phyloP scores from a whole-genome alignment of 768 basidiomycete genomes.

The Phallus indusiatus region DNA sequence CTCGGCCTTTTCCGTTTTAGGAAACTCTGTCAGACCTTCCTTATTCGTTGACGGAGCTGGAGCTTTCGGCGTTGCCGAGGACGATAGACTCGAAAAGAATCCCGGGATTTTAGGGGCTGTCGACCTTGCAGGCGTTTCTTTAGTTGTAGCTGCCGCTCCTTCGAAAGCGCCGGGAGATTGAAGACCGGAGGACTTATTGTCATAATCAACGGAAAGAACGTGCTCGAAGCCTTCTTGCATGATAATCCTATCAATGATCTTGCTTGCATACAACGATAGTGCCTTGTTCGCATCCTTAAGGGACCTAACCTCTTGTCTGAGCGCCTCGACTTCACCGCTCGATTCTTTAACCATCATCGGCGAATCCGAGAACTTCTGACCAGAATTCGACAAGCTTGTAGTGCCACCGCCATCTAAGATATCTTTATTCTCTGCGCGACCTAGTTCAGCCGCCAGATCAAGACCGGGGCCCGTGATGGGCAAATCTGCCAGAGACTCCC shows the following conservation, averaged over 20 bases:
- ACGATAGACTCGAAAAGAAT: not conserved
- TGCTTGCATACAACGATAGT: conserved; percentile 87
- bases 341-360: conserved; percentile 23
- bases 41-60: conserved; percentile 4
- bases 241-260: conserved; percentile 97
- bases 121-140: conserved; percentile 9
- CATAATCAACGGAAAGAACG: conserved; percentile 88
- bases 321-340: conserved; percentile 58
- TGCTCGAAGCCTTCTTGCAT: conserved; percentile 95
- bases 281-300: conserved; percentile 96
- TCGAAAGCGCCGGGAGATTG: conserved; percentile 21
- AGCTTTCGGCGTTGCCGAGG: not conserved
- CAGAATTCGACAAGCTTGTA: conserved; percentile 34
- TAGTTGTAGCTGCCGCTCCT: conserved; percentile 3
- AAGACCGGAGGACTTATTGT: conserved; percentile 37
- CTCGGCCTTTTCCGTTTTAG: conserved; percentile 1
- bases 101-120: conserved; percentile 3
- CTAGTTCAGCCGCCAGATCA: conserved; percentile 86
- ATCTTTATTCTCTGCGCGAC: conserved; percentile 85
- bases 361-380: conserved; percentile 17
- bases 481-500: conserved; percentile 78
- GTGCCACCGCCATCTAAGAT: conserved; percentile 43
- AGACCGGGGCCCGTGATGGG: conserved; percentile 85
- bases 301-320: conserved; percentile 81
- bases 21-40: not conserved